Evolutionary conservation across 2,329 filamentous ascomycete genomes (phyloP).

Genomic region (Calonectria honghensis): DNA sequence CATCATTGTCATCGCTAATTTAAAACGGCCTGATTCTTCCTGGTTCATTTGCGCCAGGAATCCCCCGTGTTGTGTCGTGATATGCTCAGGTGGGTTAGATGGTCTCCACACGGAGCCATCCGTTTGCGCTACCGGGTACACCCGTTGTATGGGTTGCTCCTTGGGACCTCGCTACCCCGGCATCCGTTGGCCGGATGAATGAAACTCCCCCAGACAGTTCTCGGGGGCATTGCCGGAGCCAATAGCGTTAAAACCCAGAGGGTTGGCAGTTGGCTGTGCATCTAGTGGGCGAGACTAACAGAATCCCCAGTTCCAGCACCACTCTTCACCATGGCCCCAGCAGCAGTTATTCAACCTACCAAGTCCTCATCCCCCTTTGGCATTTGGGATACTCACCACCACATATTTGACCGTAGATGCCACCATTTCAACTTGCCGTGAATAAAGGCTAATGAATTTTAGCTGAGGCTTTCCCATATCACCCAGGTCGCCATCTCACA

Average conservation of each 20-base stretch:
- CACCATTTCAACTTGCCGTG: not conserved
- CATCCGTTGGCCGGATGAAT: not conserved
- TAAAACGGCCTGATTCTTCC: not conserved
- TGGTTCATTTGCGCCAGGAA: not conserved
- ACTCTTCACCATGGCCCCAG: conserved; percentile 34
- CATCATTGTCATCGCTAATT: not conserved
- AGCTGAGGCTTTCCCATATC: conserved; percentile 39
- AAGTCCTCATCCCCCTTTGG: conserved; percentile 49
- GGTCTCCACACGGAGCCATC: conserved; percentile 1
- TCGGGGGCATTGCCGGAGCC: not conserved
- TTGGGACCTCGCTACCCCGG: not conserved
- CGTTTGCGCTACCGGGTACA: not conserved
- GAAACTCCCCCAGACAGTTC: not conserved
- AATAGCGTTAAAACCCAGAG: conserved; percentile 12
- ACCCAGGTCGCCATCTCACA: conserved; percentile 38
- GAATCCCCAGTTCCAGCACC: not conserved
- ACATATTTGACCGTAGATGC: conserved; percentile 58
- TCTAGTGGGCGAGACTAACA: not conserved
- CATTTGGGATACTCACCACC: conserved; percentile 59
- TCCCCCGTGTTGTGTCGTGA: not conserved
- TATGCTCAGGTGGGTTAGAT: not conserved
- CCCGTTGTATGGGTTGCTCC: no score
- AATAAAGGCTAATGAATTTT: not conserved
- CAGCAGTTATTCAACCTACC: conserved; percentile 18
- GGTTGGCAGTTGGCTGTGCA: not conserved